Base-by-base conservation (phyloP, 108 stramenopile genomes). In the Cylindrotheca closterium region DNA sequence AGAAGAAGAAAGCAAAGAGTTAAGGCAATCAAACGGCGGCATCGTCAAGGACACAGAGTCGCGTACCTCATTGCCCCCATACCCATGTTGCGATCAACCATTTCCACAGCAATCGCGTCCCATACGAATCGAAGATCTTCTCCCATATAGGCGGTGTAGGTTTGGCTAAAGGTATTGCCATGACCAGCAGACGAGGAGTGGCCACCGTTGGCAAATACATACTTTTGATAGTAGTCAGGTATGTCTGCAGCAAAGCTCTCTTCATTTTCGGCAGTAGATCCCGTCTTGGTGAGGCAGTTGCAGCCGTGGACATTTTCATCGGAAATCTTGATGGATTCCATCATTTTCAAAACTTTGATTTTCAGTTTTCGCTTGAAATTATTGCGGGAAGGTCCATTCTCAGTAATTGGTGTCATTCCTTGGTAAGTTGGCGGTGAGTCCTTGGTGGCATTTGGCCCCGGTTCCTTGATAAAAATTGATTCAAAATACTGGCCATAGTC, bases 131-230 rank as follows among this genome's bases (percentile, higher is more conserved):
- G 60, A 7, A 72, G 70, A 34, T 75, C 68, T n/a, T 52, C 15
- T 63, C 83, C 82, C 65, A 91, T 52, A 34, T 75, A 56, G 17
- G 82, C 82, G 23, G 86, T 87, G 50, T 89, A 89, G 23, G 69
- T 68, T 65, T 90, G 85, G 51, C 75, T 76, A 62, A 73, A 83
- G 0, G 74, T 61, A 58, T 88, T 88, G 18, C 92, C 92, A 71
- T 94, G 92, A 5, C 86, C 92, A 3, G 92, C 92, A 2, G 87
- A 76, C 10, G 87, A 71, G 22, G 79, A 81, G 60, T 94, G 92
- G 4, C 92, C 92, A 24, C 82, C 83, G 22, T 81, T 86, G 1
- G 83, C 72, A 79, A 80, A 89, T 12, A 80, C 80, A 45, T 60
- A 72, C n/a, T 34, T 34, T 8, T 25, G 42, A 65, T 46, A 63